Conservation (phyloP, 1,284 basidiomycete species). For the Laetiporus sulphureus region DNA sequence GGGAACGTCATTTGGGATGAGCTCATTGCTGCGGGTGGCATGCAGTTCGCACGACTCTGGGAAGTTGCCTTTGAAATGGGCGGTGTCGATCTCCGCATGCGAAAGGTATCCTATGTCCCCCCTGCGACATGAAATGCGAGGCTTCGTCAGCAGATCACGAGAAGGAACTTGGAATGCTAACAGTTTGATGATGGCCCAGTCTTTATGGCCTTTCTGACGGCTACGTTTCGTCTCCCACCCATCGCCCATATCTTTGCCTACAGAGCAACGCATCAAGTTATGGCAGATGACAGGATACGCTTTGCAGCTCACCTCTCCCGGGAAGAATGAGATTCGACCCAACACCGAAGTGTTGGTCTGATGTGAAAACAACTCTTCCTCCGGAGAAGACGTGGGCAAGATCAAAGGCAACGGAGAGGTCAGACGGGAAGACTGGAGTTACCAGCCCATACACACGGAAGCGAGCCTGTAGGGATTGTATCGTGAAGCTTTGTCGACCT, state of each 20-base stretch:
- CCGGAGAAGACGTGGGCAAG: constrained; percentile 89
- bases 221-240: constrained; percentile 98
- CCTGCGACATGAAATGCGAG: constrained; percentile 9
- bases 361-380: constrained; percentile 73
- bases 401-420: constrained; percentile 57
- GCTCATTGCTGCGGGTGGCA: constrained; percentile 45
- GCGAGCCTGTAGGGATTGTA: constrained; percentile 57
- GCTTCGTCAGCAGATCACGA: neutral
- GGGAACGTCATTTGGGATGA: constrained; percentile 34
- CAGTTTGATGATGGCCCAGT: constrained; percentile 91
- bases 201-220: constrained; percentile 72
- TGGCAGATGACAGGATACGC: constrained; percentile 21
- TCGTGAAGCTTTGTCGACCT: constrained; percentile 4
- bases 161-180: constrained; percentile 34
- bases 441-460: constrained; percentile 89
- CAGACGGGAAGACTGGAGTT: constrained; percentile 50
- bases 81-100: constrained; percentile 87
- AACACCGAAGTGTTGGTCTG: constrained; percentile 93
- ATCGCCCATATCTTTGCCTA: constrained; percentile 87
- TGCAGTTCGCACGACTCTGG: constrained; percentile 86
- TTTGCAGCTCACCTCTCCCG: constrained; percentile 57
- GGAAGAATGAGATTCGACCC: constrained; percentile 90
- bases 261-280: neutral
- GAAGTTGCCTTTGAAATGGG: constrained; percentile 96
- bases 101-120: constrained; percentile 54